Evolutionary conservation across 1,284 basidiomycete genomes (phyloP).

Genomic region (Ganoderma boninense): DNA sequence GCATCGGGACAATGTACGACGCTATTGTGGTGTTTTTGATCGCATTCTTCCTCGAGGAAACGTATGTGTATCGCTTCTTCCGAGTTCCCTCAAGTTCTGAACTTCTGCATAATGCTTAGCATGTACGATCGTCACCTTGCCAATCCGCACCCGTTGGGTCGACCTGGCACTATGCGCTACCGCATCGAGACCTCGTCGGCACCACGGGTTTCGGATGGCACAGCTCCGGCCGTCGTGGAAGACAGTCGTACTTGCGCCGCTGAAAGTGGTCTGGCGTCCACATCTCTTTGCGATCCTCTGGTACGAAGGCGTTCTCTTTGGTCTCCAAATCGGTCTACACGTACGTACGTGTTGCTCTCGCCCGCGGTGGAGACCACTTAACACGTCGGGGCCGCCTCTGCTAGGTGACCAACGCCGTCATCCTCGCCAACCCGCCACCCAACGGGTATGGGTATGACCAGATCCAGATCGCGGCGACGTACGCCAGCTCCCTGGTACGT

Average conservation of each 20-base stretch:
- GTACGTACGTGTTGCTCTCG: constrained; percentile 47
- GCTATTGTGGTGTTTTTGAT: constrained; percentile 64
- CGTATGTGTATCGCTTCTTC: constrained; percentile 48
- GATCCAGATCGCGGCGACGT: constrained; percentile 60
- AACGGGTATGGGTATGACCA: constrained; percentile 64
- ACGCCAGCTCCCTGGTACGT: constrained; percentile 69
- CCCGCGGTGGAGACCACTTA: neutral
- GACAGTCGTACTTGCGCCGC: constrained; percentile 50
- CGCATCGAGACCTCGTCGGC: constrained; percentile 72
- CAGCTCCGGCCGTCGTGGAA: constrained; percentile 65
- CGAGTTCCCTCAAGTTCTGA: neutral
- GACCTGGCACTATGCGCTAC: constrained; percentile 55
- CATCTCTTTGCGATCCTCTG: constrained; percentile 62
- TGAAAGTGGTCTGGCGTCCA: constrained; percentile 69
- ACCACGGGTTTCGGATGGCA: constrained; percentile 65
- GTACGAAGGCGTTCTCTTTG: constrained; percentile 71
- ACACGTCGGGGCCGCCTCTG: neutral
- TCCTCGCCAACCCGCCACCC: constrained; percentile 64
- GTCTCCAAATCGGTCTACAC: constrained; percentile 76
- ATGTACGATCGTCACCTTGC: constrained; percentile 73
- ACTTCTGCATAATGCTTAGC: constrained; percentile 36
- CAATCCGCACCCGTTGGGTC: constrained; percentile 47
- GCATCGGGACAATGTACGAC: constrained; percentile 67
- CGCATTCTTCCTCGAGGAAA: constrained; percentile 67
- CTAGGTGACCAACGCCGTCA: constrained; percentile 76